Conservation (phyloP, 2,329 filamentous ascomycete genomes). For the Trichoderma aggressivum region DNA sequence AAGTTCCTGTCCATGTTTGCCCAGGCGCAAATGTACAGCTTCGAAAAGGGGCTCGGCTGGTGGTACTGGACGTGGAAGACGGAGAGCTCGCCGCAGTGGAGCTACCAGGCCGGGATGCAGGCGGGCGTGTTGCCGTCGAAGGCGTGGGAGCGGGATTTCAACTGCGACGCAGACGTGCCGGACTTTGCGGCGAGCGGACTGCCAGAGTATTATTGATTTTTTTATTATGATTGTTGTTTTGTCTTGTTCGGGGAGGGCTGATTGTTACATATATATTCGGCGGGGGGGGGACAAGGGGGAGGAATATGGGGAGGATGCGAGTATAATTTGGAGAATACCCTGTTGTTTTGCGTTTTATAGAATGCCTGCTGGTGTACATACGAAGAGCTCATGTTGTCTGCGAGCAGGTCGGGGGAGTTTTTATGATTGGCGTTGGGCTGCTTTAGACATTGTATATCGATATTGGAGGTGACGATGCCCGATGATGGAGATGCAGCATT, state of each 20-base stretch:
- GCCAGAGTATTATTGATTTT: slow-evolving; percentile 37
- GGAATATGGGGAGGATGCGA: neutral
- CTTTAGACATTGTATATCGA: neutral
- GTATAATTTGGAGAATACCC: slow-evolving; percentile 1
- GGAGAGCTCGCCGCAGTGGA: slow-evolving; percentile 84
- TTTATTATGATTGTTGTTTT: neutral
- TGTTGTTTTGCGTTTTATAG: slow-evolving; percentile 8
- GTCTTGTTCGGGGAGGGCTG: neutral
- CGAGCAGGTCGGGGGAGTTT: neutral
- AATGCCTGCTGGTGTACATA: slow-evolving; percentile 3
- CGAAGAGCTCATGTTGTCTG: neutral
- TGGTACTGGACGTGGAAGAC: slow-evolving; percentile 99
- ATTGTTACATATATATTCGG: neutral
- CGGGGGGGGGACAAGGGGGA: too few species aligned
- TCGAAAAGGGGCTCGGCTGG: slow-evolving; percentile 94
- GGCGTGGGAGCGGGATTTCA: slow-evolving; percentile 68
- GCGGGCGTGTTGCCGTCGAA: slow-evolving; percentile 76
- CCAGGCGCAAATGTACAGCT: slow-evolving; percentile 91
- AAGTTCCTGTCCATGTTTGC: slow-evolving; percentile 85
- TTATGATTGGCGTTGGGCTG: neutral
- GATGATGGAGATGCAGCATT: neutral
- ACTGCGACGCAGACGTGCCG: slow-evolving; percentile 59
- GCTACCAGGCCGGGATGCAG: slow-evolving; percentile 74
- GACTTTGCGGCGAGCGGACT: slow-evolving; percentile 46
- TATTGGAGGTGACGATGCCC: neutral